A percentile compares a stretch with the other conserved stretches of the same genome.
These are phyloP conservation scores for Acrodontium crateriforme DNA, from an alignment of 2,329 filamentous ascomycete genomes.

Conservation along the genomic window DNA sequence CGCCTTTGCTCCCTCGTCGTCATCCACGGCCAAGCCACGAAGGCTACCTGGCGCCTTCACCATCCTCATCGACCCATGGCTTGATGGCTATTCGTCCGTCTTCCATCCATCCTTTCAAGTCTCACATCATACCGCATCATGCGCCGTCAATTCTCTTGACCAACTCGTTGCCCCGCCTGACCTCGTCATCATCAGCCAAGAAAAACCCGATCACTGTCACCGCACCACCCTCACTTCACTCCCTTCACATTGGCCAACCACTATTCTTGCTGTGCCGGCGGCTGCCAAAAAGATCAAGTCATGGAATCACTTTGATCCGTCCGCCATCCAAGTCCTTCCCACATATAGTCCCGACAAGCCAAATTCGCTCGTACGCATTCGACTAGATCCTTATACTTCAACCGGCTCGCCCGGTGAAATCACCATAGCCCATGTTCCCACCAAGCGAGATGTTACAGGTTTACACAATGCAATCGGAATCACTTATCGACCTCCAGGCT, in stretches of 20 bases:
- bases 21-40: too few relatives aligned
- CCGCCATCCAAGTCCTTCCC: conserved; percentile 28
- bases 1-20: conserved; percentile 28
- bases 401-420: conserved; percentile 49
- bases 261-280: conserved; percentile 52
- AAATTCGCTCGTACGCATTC: conserved; percentile 32
- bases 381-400: conserved; percentile 39
- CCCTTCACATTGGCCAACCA: conserved; percentile 38
- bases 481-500: conserved; percentile 50
- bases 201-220: conserved; percentile 57
- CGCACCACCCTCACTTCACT: conserved; percentile 54
- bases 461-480: conserved; percentile 57
- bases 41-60: conserved; percentile 42
- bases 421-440: conserved; percentile 53
- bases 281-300: conserved; percentile 51
- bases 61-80: conserved; percentile 60
- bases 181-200: conserved; percentile 45
- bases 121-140: conserved; percentile 39
- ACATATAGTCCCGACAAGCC: conserved; percentile 28
- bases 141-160: conserved; percentile 44
- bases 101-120: conserved; percentile 48
- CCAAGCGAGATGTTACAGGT: conserved; percentile 45
- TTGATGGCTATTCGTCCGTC: conserved; percentile 46
- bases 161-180: conserved; percentile 41
- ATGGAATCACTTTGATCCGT: conserved; percentile 54